Base-by-base conservation (phyloP, 2,329 filamentous ascomycete species). In the Diplodia mutila region DNA sequence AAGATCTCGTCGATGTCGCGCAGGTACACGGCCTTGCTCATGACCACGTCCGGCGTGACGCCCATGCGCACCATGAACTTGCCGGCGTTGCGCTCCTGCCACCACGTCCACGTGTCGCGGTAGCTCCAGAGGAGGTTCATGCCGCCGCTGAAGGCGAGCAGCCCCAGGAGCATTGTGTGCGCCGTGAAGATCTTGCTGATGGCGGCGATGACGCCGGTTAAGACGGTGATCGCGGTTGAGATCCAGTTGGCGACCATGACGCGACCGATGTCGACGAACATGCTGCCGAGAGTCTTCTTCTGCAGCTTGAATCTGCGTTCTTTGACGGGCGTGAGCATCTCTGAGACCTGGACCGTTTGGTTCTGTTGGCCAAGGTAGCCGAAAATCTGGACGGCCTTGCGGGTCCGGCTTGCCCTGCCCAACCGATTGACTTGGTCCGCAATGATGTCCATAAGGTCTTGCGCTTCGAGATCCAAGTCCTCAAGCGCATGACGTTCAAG, bases 1-100 rank as follows among this genome's bases (percentile, higher is more conserved):
- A 87, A 81, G 18, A 86, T 88, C 70, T 91, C 87, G 68, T 93
- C 89, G 61, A 98, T 83, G 77, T 98, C 94, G 63, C 85, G 85
- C 67, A 97, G 80, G 76, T 95, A 97, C 29, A 99, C 88, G 9
- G 92, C 89, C 77, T 90, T 93, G 79, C 90, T 91, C 91, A 97
- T 94, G 70, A 90, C 86, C 23, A 85, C 79, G 72, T 96, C 91
- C 8, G 94, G 92, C 3, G 87, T 86, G 8, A 98, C 89, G 11
- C 94, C 94, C 16, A 98, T 81, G 14, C 89, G 85, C 39, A 84
- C 83, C 93, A 99, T 95, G 77, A 94, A 97, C 49, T 85, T 89
- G 18, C 86, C 86, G 1, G 94, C 93, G 69, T 87, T 90, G 67
- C 93, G 87, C 80, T 98, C 94, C 54, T 87, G 85, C 91, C 92